These are phyloP conservation scores for Ceratobasidium papillatum DNA, from an alignment of 1,284 basidiomycete genomes.

Conservation along the genomic window DNA sequence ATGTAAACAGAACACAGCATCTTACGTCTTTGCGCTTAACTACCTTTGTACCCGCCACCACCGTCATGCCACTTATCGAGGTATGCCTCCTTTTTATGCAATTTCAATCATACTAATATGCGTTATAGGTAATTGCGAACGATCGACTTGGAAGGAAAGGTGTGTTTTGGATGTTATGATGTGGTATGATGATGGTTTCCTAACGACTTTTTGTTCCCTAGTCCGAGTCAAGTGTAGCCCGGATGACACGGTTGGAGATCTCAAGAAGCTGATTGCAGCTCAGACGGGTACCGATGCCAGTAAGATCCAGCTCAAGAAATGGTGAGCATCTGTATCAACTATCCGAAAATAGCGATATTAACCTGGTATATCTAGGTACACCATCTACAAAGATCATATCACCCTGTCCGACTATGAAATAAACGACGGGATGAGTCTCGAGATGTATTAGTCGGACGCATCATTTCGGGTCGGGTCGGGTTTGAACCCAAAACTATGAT, in stretches of 20 bases:
- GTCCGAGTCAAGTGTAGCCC: constrained; percentile 93
- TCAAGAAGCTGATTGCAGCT: constrained; percentile 96
- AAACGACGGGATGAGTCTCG: constrained; percentile 91
- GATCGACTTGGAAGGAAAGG: constrained; percentile 97
- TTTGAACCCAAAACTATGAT: background rate
- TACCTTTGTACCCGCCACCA: constrained; percentile 19
- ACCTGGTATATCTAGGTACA: constrained; percentile 69
- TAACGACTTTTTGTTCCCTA: constrained; percentile 51
- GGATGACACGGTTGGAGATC: constrained; percentile 95
- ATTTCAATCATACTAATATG: background rate
- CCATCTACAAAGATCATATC: constrained; percentile 93
- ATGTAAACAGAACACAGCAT: background rate
- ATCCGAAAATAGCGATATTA: background rate
- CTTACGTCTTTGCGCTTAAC: constrained; percentile 10
- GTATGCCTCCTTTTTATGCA: constrained; percentile 51
- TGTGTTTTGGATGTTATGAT: constrained; percentile 50
- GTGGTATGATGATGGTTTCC: background rate
- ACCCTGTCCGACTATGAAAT: constrained; percentile 95
- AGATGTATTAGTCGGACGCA: constrained; percentile 74
- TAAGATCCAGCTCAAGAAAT: constrained; percentile 98
- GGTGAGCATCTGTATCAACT: constrained; percentile 61
- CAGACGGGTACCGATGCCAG: constrained; percentile 88
- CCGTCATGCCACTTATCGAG: constrained; percentile 66
- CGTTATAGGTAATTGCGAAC: constrained; percentile 88
- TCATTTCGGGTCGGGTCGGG: background rate